A percentile compares a stretch with the other conserved stretches of the same genome.
Conservation (phyloP, 805 yeast genomes). For the Candida michaelii region DNA sequence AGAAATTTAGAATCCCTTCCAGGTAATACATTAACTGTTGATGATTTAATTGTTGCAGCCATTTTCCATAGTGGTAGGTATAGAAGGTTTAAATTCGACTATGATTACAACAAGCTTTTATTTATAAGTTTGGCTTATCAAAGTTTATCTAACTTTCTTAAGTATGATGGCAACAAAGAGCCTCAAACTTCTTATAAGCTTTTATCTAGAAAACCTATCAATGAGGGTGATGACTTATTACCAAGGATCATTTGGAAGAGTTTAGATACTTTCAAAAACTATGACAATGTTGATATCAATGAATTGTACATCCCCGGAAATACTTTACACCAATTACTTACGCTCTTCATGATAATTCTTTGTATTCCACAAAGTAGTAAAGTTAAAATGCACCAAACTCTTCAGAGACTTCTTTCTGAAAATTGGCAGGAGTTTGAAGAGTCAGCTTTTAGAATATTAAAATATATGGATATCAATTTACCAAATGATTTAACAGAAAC, state of each 20-base stretch:
- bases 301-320: constrained; percentile 38
- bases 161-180: constrained; percentile 5
- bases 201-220: not conserved
- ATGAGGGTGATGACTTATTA: constrained; percentile 1
- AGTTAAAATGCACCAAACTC: constrained; percentile 31
- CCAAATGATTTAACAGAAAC: constrained; percentile 11
- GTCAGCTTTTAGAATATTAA: constrained; percentile 45
- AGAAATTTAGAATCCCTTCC: constrained; percentile 32
- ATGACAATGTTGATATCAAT: constrained; percentile 45
- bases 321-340: constrained; percentile 43
- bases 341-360: constrained; percentile 48
- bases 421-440: constrained; percentile 45
- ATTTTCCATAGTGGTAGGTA: constrained; percentile 46
- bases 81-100: constrained; percentile 29
- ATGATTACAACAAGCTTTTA: constrained; percentile 44
- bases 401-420: constrained; percentile 19
- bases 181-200: not conserved
- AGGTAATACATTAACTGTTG: constrained; percentile 38
- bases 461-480: constrained; percentile 48
- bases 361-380: constrained; percentile 27
- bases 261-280: constrained; percentile 17
- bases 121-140: constrained; percentile 41
- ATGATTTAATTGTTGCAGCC: constrained; percentile 24
- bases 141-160: not conserved
- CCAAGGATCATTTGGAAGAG: constrained; percentile 11